phyloP scores from a whole-genome alignment of 768 basidiomycete species.

The Mycena vitilis region DNA sequence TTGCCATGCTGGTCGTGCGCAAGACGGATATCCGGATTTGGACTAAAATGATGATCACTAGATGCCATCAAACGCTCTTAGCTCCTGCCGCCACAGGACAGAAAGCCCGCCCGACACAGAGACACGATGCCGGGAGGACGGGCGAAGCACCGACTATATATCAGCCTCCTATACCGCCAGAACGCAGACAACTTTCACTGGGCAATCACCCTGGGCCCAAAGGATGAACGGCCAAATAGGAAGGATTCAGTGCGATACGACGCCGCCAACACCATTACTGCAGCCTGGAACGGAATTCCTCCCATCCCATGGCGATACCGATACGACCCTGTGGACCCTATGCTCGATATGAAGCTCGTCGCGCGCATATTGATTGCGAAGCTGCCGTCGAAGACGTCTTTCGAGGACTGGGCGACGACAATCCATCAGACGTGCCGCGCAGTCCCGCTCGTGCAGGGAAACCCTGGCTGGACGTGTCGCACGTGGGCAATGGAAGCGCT shows the following conservation, averaged over 20 bases:
- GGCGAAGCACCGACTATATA: conserved; percentile 8
- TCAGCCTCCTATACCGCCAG: conserved; percentile 17
- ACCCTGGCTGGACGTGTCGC: conserved; percentile 18
- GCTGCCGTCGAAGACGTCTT: conserved; percentile 7
- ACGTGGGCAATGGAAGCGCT: conserved; percentile 18
- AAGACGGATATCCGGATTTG: too few relatives aligned
- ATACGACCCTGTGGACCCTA: conserved; percentile 17
- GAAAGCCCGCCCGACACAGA: too few relatives aligned
- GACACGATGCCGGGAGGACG: not conserved
- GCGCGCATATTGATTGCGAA: conserved; percentile 23
- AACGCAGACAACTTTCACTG: conserved; percentile 18
- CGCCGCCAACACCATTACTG: conserved; percentile 24
- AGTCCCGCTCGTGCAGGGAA: conserved; percentile 16
- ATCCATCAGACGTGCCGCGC: conserved; percentile 25
- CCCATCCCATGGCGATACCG: conserved; percentile 27
- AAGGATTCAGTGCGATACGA: conserved; percentile 26
- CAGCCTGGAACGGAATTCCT: conserved; percentile 4
- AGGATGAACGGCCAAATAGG: not conserved
- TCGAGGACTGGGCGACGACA: conserved; percentile 18
- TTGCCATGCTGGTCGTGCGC: too few relatives aligned
- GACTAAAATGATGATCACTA: too few relatives aligned
- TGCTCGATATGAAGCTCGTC: conserved; percentile 25
- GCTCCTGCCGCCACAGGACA: too few relatives aligned
- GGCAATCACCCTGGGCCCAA: conserved; percentile 12
- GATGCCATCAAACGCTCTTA: too few relatives aligned